Evolutionary conservation across 164 flowering plant species (phyloP), one percentile per base, ranked within the genome.

Genomic region (Sextonia rubra): DNA sequence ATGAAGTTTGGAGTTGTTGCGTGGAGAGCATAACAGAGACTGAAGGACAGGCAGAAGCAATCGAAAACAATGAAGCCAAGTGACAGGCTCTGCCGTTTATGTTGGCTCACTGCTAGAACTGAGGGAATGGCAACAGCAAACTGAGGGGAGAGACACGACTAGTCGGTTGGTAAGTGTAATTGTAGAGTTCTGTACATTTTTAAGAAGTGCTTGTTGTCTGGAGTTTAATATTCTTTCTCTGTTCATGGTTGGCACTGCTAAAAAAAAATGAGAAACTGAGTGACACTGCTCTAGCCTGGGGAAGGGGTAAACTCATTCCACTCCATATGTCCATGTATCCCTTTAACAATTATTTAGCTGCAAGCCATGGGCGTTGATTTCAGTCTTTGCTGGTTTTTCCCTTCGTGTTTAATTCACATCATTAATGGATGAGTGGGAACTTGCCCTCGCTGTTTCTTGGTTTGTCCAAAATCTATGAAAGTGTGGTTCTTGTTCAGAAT

Each of bases 181-280:
- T 74, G 29, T 72, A n/a, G 70, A 60, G 70, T 68, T 70, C 62
- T 78, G 80, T 78, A 78, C 74, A 78, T 74, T 56, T 70, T 47
- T 5, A 49, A 69, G 66, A 52, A 63, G 67, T 32, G 70, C 22
- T 27, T 37, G 44, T 30, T 44, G 25, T 70, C 15, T 14, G 68
- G n/a, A 60, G 69, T 56, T 24, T 12, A 68, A 72, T 69, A 55
- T 37, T 69, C 48, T 70, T 72, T 68, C 70, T 18, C 75, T 71
- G 29, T 58, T 48, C 60, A 6, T 44, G 70, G 69, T 67, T 52
- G 12, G 69, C 44, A 37, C 48, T 37, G 60, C n/a, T 65, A 22
- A 44, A 29, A 69, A 66, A 22, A 37, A 71, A 47, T 9, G 14
- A 25, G 37, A 24, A 18, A 37, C 44, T 8, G 44, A 7, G 30